These are phyloP conservation scores for Arabidopsis suecica DNA, from an alignment of 345 rosid genomes.

Conservation along the genomic window DNA sequence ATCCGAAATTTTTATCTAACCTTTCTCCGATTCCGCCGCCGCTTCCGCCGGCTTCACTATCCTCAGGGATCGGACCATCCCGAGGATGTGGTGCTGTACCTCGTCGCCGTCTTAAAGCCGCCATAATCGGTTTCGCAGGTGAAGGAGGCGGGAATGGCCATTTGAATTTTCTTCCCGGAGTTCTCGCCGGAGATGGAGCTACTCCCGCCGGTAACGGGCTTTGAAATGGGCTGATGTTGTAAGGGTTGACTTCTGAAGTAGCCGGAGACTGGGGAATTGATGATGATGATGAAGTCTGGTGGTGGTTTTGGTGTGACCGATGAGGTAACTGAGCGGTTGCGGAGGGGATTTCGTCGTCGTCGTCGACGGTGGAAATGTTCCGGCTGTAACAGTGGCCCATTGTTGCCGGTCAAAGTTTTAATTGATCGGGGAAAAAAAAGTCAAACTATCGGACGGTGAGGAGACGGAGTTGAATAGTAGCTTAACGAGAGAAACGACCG, in stretches of 20 bases:
- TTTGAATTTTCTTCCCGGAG: conserved; percentile 83
- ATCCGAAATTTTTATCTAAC: conserved; percentile 89
- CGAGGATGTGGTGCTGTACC: conserved; percentile 57
- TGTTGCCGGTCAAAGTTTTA: conserved; percentile 20
- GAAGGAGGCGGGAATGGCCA: conserved; percentile 99
- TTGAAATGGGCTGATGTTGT: conserved; percentile 66
- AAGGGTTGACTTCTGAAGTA: conserved; percentile 53
- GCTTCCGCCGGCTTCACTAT: conserved; percentile 39
- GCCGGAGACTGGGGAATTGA: conserved; percentile 41
- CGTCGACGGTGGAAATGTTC: conserved; percentile 50
- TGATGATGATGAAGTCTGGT: conserved; percentile 43
- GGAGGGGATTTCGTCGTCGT: conserved; percentile 41
- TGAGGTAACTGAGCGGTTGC: conserved; percentile 35
- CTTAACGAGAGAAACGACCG: conserved; percentile 25
- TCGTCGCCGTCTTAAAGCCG: conserved; percentile 62
- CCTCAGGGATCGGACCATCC: conserved; percentile 77
- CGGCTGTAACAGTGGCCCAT: conserved; percentile 93
- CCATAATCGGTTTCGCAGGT: conserved; percentile 93
- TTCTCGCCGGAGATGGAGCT: conserved; percentile 81
- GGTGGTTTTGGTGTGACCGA: background rate
- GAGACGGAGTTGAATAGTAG: conserved; percentile 36
- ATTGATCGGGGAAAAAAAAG: conserved; percentile 39
- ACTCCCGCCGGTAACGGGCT: conserved; percentile 89
- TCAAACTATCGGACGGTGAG: conserved; percentile 47
- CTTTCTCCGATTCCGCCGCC: conserved; percentile 44